Evolutionary conservation across 2,329 filamentous ascomycete genomes (phyloP).

Genomic region (Fusarium sp.): DNA sequence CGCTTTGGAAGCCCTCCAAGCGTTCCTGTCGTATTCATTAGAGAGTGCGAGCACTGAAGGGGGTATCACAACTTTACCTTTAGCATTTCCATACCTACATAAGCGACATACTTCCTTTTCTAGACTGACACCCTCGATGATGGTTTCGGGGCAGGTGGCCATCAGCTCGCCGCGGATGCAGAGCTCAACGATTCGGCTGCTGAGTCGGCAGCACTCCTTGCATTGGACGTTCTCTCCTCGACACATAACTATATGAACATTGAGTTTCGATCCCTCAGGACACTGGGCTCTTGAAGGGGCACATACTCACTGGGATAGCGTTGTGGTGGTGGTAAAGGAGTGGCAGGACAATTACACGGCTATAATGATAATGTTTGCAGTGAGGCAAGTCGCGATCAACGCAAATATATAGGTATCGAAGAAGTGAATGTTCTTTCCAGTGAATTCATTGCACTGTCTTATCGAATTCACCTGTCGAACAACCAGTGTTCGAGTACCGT

Average conservation of each 20-base stretch:
- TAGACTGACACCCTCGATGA: constrained; percentile 23
- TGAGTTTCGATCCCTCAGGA: background rate
- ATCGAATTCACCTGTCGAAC: constrained; percentile 7
- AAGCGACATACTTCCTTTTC: constrained; percentile 15
- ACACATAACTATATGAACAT: constrained; percentile 19
- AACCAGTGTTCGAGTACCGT: constrained; percentile 5
- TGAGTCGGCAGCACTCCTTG: constrained; percentile 22
- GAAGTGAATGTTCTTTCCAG: background rate
- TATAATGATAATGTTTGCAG: background rate
- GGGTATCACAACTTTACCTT: constrained; percentile 10
- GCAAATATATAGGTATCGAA: constrained; percentile 2
- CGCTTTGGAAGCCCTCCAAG: constrained; percentile 13
- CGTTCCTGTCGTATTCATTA: constrained; percentile 17
- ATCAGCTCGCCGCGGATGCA: constrained; percentile 28
- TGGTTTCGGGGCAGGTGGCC: constrained; percentile 15
- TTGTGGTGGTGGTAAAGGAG: background rate
- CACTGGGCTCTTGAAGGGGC: background rate
- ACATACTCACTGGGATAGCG: background rate
- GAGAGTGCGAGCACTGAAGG: background rate
- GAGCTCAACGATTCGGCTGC: constrained; percentile 2
- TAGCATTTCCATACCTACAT: constrained; percentile 7
- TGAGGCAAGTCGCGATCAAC: background rate
- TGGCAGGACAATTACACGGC: background rate
- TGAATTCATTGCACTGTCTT: background rate
- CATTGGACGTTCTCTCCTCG: constrained; percentile 31